Evolutionary conservation across 371 early-diverging fungal species (phyloP).

Genomic region (Mortierella sp.): DNA sequence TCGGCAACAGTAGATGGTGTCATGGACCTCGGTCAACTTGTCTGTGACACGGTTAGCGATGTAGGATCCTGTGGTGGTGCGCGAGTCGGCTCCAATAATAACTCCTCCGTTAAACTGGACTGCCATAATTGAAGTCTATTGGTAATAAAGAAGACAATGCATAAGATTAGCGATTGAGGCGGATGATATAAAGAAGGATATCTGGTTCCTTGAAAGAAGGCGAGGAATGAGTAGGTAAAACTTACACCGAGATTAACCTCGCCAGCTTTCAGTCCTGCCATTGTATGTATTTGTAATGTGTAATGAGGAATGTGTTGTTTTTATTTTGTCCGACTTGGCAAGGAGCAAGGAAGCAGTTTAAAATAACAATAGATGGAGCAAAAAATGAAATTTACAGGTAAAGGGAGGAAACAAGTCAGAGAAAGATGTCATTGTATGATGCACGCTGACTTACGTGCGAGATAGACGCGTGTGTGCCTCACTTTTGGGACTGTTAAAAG

Average conservation of each 20-base stretch:
- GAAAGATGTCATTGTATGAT: background rate
- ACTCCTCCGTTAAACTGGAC: constrained; percentile 96
- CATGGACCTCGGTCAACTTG: constrained; percentile 98
- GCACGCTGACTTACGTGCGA: constrained; percentile 32
- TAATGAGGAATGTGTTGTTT: background rate
- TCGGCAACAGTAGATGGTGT: constrained; percentile 98
- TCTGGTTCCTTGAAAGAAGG: background rate
- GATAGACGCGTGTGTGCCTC: constrained; percentile 39
- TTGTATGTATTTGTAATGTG: constrained; percentile 11
- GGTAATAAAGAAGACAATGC: background rate
- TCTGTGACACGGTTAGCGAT: constrained; percentile 98
- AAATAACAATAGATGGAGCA: background rate
- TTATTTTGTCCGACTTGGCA: background rate
- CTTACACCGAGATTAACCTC: constrained; percentile 96
- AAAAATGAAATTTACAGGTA: background rate
- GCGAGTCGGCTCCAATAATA: constrained; percentile 98
- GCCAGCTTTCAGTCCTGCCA: constrained; percentile 85
- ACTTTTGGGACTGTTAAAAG: background rate
- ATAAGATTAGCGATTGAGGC: background rate
- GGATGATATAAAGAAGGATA: background rate
- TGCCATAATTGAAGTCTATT: constrained; percentile 99
- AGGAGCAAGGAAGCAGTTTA: background rate
- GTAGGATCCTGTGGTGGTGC: constrained; percentile 98
- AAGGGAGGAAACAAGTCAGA: background rate
- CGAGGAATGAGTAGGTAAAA: constrained; percentile 13